Evolutionary conservation across 2,329 filamentous ascomycete genomes (phyloP), one percentile per base, ranked within the genome.

Genomic region (Penicillium sp.): DNA sequence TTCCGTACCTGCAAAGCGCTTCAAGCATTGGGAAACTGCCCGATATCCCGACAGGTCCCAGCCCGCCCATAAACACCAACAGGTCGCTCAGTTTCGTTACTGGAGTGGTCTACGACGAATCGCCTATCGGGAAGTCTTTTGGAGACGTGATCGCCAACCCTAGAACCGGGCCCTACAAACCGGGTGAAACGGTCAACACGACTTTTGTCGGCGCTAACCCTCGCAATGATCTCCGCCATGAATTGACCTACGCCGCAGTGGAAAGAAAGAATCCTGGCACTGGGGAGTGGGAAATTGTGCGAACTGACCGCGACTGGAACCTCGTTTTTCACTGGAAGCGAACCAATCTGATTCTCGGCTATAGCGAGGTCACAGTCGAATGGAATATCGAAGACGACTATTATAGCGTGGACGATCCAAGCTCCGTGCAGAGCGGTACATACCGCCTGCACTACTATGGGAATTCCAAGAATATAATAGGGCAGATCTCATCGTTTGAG

Each of bases 151-250:
- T 80, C 23, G 69, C 69, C 0, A 72, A 77, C 27, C 72, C 75
- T 0, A 75, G 79, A 1, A 62, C 69, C 0, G 62, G 76, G 9
- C 69, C 72, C 0, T 89, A 87, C 63, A 53, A 67, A 1, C 69
- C 77, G 7, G 87, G 88, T 3, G 76, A 79, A 26, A 72, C 73
- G 3, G 80, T 90, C 40, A 77, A 72, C 13, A 85, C 78, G 0
- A 82, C 76, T 0, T 96, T 96, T 66, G 80, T 91, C 2, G 91
- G 85, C 13, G 90, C 90, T 1, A 95, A 95, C 60, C 91, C 91
- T 13, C 80, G 91, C 24, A 96, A 96, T 66, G 86, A 95, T 54
- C 79, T 96, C 24, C 80, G 82, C 1, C 80, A 88, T 1, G 90
- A 87, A 59, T 77, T 76, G 2, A 95, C 89, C 0, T 96, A 82